Base-by-base conservation (phyloP, 805 yeast genomes). In the Sungouiozyma ichnusensis region DNA sequence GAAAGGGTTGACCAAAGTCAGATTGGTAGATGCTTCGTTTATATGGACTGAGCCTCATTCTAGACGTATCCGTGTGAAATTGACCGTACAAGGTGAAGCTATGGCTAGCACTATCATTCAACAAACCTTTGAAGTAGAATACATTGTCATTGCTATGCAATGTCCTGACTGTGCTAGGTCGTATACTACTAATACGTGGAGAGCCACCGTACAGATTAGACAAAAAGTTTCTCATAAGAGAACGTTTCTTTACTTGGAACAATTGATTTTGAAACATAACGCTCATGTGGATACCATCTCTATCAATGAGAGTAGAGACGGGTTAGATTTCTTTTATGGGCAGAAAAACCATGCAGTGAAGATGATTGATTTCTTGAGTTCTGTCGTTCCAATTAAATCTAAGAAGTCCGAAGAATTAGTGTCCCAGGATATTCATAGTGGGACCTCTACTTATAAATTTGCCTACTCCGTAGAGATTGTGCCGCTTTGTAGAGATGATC, bases 1-100 rank as follows among this genome's bases (percentile, higher is more conserved):
- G 56, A 85, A 83, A 54, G 97, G 97, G 43, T 71, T 92, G 51
- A 79, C 76, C 50, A 83, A 84, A 56, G 92, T 87, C 37, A 71
- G 96, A 53, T 69, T 92, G 46, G 78, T 86, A 35, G 97, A 92
- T 66, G 99, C 98, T 2, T 76, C 88, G 4, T 92, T 88, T 55
- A 77, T 94, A 47, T 92, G 99, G 99, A 92, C 99, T 1, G 99
- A 92, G 67, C 98, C 99, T 3, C 99, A 92, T 64, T 87, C 97
- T 20, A 76, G 98, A 64, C 81, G 99, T 70, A 78, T 90, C 46
- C 79, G 87, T 63, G 77, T 94, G 48, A 87, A 88, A 57, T 66
- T 92, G 42, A 86, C 97, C 0, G 95, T 92, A 24, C 97, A 90
- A 65, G 97, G 97, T 51, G 98, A 92, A 63, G 97, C 96, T 18